Base-by-base conservation (phyloP, 75 land plant species). In the Sequoia sempervirens region DNA sequence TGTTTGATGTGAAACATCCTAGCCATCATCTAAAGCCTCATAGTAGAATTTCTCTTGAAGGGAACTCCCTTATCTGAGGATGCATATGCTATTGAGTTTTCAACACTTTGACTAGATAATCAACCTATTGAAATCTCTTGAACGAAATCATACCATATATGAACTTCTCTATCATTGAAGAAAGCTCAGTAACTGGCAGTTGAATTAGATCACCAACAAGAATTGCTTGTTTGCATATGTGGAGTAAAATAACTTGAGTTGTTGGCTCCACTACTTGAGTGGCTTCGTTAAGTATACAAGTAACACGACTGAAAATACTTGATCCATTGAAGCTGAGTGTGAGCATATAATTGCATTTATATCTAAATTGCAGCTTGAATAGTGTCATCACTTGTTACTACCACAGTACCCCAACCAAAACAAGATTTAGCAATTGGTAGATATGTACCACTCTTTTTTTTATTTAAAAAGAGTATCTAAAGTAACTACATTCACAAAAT, bases 311-410 rank as follows among this genome's bases (percentile, higher is more conserved):
- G 79, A 96, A 93, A 34, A 92, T 75, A 76, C 93, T 79, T 81
- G 98, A 90, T 34, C 99, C 99, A 89, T 95, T 97, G 84, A 96
- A 97, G 83, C 99, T 94, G 52, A 97, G 90, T 46, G 99, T 97
- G 98, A 96, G 88, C 95, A 97, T n/a, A 97, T 98, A 88, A 97
- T 97, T 13, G 93, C 96, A 58, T 96, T 91, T 89, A 95, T 98
- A 86, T 93, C 94, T 86, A 97, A 81, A 97, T 94, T 69, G 93
- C 85, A 75, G 96, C 85, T 70, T 96, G 94, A 50, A 94, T 86
- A 40, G 89, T 87, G 70, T 97, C 99, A 4, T 61, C 52, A 28
- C 84, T 87, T 83, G 94, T 93, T 87, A 81, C 81, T 75, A 91
- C 89, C 18, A 87, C 88, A 84, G 86, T 79, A 26, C 89, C 96